Conservation (phyloP, 495 filamentous ascomycete species). For the Podospora sp. region DNA sequence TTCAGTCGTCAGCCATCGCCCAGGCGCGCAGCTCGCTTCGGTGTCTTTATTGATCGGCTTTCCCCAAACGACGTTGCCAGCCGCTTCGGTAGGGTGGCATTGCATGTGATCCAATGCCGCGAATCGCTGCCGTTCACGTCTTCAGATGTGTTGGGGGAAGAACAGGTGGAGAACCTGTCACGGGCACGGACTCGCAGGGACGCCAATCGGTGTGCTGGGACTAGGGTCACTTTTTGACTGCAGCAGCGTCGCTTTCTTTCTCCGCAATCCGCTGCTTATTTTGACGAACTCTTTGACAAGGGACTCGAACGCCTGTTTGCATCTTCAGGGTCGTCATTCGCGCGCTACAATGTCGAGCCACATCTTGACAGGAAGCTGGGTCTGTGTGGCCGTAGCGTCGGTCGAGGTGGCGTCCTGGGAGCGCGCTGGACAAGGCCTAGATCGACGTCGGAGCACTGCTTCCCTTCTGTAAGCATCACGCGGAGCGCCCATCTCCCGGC, state of each 20-base stretch:
- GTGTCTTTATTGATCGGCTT: background rate
- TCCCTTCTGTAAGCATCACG: background rate
- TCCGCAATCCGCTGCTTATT: background rate
- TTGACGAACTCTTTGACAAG: background rate
- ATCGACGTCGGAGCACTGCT: no score
- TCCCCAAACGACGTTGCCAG: background rate
- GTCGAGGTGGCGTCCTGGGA: background rate
- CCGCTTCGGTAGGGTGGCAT: background rate
- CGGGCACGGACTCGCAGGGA: background rate
- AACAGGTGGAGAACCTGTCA: background rate
- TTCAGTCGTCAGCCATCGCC: background rate
- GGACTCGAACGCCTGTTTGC: background rate
- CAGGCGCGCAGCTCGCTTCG: background rate
- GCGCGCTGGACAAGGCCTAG: background rate
- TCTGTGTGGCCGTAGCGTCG: background rate
- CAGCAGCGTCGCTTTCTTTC: background rate
- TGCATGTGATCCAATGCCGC: background rate
- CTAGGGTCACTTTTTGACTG: background rate
- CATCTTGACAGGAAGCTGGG: background rate
- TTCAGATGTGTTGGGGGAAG: background rate
- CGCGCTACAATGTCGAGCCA: background rate
- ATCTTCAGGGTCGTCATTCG: background rate
- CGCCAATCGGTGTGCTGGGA: background rate
- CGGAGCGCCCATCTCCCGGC: background rate
- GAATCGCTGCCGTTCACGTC: background rate